Percentiles rank a stretch among this genome's conserved stretches.
These are phyloP conservation scores for Solanum hybrid DNA, from an alignment of 305 asterid species.

Conservation along the genomic window DNA sequence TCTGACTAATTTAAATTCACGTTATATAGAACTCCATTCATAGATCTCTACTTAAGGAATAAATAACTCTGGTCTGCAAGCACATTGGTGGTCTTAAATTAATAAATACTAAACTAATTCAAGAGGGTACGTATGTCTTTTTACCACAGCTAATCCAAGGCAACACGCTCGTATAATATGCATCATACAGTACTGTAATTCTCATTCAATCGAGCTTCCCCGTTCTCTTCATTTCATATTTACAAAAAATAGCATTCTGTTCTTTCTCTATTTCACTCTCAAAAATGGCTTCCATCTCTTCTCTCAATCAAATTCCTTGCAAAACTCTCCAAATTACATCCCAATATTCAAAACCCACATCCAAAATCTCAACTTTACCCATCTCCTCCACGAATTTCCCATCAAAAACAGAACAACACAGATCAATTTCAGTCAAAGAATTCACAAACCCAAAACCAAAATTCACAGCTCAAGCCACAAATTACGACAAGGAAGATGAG, in stretches of 20 bases:
- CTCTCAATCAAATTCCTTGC: conserved; percentile 27
- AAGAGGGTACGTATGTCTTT: background rate
- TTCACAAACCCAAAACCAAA: background rate
- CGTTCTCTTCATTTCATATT: background rate
- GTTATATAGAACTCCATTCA: rapidly evolving
- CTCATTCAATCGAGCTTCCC: background rate
- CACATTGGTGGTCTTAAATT: background rate
- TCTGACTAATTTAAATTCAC: too few relatives aligned
- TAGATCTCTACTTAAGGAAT: background rate
- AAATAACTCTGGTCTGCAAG: background rate
- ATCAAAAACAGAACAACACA: conserved; percentile 1
- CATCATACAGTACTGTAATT: background rate
- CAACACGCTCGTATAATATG: background rate
- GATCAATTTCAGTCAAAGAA: conserved; percentile 12
- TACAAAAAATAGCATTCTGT: background rate
- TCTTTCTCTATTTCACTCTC: background rate
- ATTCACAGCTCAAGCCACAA: conserved; percentile 24
- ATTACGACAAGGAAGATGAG: conserved; percentile 67
- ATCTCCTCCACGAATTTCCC: conserved; percentile 25
- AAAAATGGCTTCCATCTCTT: conserved; percentile 54
- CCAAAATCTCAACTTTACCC: conserved; percentile 6
- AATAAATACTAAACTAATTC: background rate
- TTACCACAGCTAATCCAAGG: background rate
- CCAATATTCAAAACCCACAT: conserved; percentile 8
- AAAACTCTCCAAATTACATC: background rate